A percentile compares a stretch with the other conserved stretches of the same genome.
Evolutionary conservation across 2,329 filamentous ascomycete genomes (phyloP).

Genomic region (Neonectria sp.): DNA sequence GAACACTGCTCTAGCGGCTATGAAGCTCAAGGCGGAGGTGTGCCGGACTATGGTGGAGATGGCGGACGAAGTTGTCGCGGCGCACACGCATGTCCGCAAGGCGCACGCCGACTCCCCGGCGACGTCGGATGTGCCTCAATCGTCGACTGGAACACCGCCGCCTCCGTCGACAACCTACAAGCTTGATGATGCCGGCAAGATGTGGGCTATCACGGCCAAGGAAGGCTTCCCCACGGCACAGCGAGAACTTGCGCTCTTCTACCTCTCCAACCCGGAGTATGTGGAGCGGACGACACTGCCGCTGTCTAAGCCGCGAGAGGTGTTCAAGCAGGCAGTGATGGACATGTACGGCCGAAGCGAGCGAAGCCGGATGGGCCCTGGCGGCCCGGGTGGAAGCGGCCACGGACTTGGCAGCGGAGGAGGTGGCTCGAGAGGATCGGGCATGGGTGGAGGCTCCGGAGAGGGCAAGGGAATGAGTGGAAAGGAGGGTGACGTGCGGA

Average conservation of each 20-base stretch:
- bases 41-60: conserved; percentile 83
- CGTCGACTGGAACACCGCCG: conserved; percentile 60
- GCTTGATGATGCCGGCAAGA: conserved; percentile 85
- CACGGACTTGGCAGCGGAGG: conserved; percentile 46
- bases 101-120: conserved; percentile 53
- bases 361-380: conserved; percentile 42
- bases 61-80: conserved; percentile 69
- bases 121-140: conserved; percentile 50
- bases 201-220: conserved; percentile 94
- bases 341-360: conserved; percentile 71
- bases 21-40: conserved; percentile 90
- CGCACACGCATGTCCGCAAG: conserved; percentile 75
- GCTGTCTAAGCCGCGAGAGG: conserved; percentile 86
- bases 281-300: conserved; percentile 86
- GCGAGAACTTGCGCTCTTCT: conserved; percentile 93
- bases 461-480: conserved; percentile 45
- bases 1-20: conserved; percentile 88
- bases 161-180: conserved; percentile 74
- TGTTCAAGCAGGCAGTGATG: conserved; percentile 92
- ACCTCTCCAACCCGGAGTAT: conserved; percentile 91
- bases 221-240: conserved; percentile 89
- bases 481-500: conserved; percentile 69
- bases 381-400: conserved; percentile 39
- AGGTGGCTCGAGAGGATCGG: conserved; percentile 38
- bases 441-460: conserved; percentile 41